A percentile compares a stretch with the other conserved stretches of the same genome.
phyloP scores from a whole-genome alignment of 306 rosid species.

The Canavalia ensiformis region DNA sequence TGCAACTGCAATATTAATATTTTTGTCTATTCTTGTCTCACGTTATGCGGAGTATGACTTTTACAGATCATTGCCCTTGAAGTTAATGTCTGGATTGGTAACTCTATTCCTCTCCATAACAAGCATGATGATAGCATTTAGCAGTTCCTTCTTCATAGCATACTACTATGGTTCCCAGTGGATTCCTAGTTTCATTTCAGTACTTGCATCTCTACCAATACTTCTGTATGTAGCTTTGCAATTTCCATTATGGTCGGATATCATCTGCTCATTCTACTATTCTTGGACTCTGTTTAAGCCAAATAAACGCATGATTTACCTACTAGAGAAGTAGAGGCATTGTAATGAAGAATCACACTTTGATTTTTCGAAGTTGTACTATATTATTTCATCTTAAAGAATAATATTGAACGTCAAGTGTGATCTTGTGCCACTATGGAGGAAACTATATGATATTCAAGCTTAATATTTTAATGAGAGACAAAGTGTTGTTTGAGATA shows the following conservation, averaged over 20 bases:
- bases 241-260: constrained; percentile 5
- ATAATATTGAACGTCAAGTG: background rate
- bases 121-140: constrained; percentile 8
- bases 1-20: background rate
- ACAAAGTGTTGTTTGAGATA: no score
- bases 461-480: no score
- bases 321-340: background rate
- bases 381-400: background rate
- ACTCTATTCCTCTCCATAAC: background rate
- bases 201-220: background rate
- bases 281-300: constrained; percentile 6
- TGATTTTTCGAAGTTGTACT: background rate
- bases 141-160: background rate
- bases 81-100: background rate
- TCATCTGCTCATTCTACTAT: constrained; percentile 47
- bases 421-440: background rate
- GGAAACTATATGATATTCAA: no score
- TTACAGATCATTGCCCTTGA: background rate
- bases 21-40: background rate
- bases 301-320: background rate
- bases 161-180: background rate
- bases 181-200: background rate
- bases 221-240: background rate
- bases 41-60: background rate
- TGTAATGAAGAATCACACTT: background rate